Conservation (phyloP, 371 early-diverging fungal genomes). For the Mucor piriformis region DNA sequence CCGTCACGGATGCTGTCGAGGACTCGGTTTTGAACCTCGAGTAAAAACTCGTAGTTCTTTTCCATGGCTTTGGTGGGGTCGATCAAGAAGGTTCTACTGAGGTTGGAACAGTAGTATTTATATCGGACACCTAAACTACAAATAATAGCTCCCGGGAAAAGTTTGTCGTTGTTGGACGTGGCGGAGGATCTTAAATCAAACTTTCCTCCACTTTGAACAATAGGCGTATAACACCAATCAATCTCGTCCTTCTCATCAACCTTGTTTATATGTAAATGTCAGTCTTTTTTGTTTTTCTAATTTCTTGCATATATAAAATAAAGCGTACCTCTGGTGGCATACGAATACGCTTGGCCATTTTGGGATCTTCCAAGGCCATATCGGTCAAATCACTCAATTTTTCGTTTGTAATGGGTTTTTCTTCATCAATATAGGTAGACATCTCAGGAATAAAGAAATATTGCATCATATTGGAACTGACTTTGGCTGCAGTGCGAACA, state of each 20-base stretch:
- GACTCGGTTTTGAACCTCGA: slow-evolving; percentile 80
- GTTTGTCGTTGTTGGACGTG: slow-evolving; percentile 64
- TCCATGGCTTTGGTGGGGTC: slow-evolving; percentile 91
- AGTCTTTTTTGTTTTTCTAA: neutral
- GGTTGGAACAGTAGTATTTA: slow-evolving; percentile 91
- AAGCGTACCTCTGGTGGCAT: slow-evolving; percentile 70
- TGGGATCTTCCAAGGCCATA: slow-evolving; percentile 68
- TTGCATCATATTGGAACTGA: slow-evolving; percentile 80
- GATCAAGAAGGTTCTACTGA: slow-evolving; percentile 92
- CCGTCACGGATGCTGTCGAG: slow-evolving; percentile 79
- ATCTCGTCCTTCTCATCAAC: slow-evolving; percentile 48
- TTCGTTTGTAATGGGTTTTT: slow-evolving; percentile 86
- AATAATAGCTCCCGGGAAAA: slow-evolving; percentile 89
- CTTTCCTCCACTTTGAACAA: slow-evolving; percentile 95
- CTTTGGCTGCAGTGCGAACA: slow-evolving; percentile 72
- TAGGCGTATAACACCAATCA: slow-evolving; percentile 96
- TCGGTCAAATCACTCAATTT: slow-evolving; percentile 82
- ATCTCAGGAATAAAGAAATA: slow-evolving; percentile 86
- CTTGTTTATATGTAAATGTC: neutral
- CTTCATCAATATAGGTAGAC: slow-evolving; percentile 85
- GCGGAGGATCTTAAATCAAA: slow-evolving; percentile 90
- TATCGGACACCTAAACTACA: slow-evolving; percentile 94
- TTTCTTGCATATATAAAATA: neutral
- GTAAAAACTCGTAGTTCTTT: slow-evolving; percentile 87
- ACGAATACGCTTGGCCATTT: slow-evolving; percentile 63